Evolutionary conservation across 2,329 filamentous ascomycete species (phyloP), one percentile per base, ranked within the genome.

Genomic region (Botryotinia calthae): DNA sequence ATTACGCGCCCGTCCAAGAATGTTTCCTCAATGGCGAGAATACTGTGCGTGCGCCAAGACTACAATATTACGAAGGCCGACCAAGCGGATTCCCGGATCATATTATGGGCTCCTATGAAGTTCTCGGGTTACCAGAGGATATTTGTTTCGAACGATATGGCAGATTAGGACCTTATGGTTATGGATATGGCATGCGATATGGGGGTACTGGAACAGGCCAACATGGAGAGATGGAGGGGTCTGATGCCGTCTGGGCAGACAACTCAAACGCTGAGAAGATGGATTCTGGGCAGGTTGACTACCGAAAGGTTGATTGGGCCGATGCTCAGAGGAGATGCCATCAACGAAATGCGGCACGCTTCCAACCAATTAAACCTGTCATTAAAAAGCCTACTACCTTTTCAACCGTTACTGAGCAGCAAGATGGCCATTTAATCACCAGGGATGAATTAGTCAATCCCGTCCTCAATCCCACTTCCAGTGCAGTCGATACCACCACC

Each of bases 121-220:
- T 95, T 58, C 83, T 98, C 20, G 91, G 90, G 0, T 84, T 98
- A 51, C 89, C 92, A 28, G 89, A 97, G 76, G 91, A 97, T 78
- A 88, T 98, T 64, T 99, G 96, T 83, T 98, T 97, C 80, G 96
- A 99, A 77, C 88, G 96, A 2, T 97, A 93, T 80, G 95, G 95
- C 4, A 88, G 94, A 75, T 88, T 96, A 44, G 95, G 93, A 0
- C 93, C 95, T 0, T 99, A 99, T 78, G 95, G 95, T 0, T 89
- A 94, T 74, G 95, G 95, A 14, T 98, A 98, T 81, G 93, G 92
- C 46, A 85, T 87, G 48, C 89, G 90, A 73, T 89, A 87, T 76
- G 95, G 95, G 20, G 95, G 95, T 2, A 89, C 92, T 40, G 94
- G 95, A 7, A 90, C 93, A n/a, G 95, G 93, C 18, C 88, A 97